Evolutionary conservation across 345 rosid genomes (phyloP), one percentile per base, ranked within the genome.

Genomic region (Toxicodendron radicans): DNA sequence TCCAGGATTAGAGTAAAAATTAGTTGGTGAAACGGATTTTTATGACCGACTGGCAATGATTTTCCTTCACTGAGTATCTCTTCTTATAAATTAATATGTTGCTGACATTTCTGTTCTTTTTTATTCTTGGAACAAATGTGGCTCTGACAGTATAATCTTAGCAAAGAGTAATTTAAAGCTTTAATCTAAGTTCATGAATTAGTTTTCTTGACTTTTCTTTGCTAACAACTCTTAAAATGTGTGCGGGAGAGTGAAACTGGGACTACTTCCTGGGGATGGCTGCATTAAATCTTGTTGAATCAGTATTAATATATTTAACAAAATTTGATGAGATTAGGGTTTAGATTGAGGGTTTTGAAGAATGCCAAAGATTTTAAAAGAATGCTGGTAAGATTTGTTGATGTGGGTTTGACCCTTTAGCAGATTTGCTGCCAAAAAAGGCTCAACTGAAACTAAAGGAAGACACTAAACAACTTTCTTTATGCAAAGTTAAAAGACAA

Each of bases 401-500:
- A 32, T 60, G 68, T 58, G 65, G 67, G 76, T 8, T 51, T 75
- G 57, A 75, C 68, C 20, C 43, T 64, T 52, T 8, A 35, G 51
- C 64, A 75, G 59, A 66, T 79, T 30, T 75, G 71, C 71, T 20
- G 46, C 56, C 68, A 21, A 60, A 64, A 66, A 33, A 74, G 68
- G 49, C 71, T 35, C 63, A 46, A 69, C 76, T 68, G 72, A 65
- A 80, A 71, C 57, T 59, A 74, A 78, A 75, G 78, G 74, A 66
- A 66, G 45, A 58, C 59, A 35, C 38, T 49, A 70, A 38, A 63
- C 33, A 48, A 35, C 66, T 27, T 70, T 65, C 80, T 79, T 79
- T 77, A 53, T 68, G 66, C 69, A 78, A 78, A 82, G 79, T 60
- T 32, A 75, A 16, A 35, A 1, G 9, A 38, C 17, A 10, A 14